Percentiles rank a stretch among this genome's conserved stretches.
These are phyloP conservation scores for Trifolium fragiferum DNA, from an alignment of 306 rosid genomes.

Conservation along the genomic window DNA sequence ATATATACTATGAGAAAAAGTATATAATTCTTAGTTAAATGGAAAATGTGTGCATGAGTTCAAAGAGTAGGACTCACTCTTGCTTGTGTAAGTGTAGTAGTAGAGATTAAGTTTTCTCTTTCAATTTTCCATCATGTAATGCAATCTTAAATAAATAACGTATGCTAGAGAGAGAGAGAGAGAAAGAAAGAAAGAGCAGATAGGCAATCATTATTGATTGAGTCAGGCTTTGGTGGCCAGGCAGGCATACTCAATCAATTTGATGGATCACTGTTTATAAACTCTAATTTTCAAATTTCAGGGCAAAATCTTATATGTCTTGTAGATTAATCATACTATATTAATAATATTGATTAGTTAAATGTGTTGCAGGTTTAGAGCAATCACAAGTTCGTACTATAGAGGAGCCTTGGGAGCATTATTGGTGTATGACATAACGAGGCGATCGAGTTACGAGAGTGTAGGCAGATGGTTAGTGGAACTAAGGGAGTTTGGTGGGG, in stretches of 20 bases:
- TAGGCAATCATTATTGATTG: conserved; percentile 29
- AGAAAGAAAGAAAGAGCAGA: conserved; percentile 23
- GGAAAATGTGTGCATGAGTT: not conserved
- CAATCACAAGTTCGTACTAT: conserved; percentile 92
- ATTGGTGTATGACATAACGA: conserved; percentile 77
- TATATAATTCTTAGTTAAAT: not conserved
- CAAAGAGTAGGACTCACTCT: conserved; percentile 35
- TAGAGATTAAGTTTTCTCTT: conserved; percentile 38
- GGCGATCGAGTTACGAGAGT: conserved; percentile 62
- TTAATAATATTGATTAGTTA: not conserved
- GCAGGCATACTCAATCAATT: too few relatives aligned
- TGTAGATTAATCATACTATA: too few relatives aligned
- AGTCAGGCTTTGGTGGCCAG: conserved; percentile 17
- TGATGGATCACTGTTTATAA: too few relatives aligned
- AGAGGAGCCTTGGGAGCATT: conserved; percentile 89
- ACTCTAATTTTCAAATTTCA: too few relatives aligned
- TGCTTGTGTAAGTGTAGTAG: conserved; percentile 31
- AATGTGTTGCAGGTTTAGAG: conserved; percentile 70
- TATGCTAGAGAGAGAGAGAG: conserved; percentile 10
- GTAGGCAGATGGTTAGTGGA: conserved; percentile 73
- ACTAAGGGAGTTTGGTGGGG: conserved; percentile 69
- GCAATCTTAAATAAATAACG: conserved; percentile 42
- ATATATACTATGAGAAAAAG: not conserved
- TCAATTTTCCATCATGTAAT: conserved; percentile 4
- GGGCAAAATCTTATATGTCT: too few relatives aligned